Percentiles rank a stretch among this genome's conserved stretches.
Conservation (phyloP, 2,329 filamentous ascomycete species). For the Penicillium olsonii region DNA sequence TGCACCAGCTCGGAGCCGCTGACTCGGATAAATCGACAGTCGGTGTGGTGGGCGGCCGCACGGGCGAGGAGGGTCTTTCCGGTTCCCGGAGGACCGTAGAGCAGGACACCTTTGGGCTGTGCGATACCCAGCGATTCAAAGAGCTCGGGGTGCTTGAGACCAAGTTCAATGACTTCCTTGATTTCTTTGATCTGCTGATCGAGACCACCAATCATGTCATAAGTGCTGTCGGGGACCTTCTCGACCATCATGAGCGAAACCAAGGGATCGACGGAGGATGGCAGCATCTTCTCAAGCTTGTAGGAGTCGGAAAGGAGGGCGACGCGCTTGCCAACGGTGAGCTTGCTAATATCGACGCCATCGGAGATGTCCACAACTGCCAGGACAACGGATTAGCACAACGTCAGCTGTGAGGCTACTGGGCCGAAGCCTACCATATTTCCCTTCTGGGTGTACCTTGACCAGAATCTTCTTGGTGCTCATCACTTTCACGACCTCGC, state of each 20-base stretch:
- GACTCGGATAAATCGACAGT: slow-evolving; percentile 98
- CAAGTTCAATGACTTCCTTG: slow-evolving; percentile 99
- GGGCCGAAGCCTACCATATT: slow-evolving; percentile 75
- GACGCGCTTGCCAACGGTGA: slow-evolving; percentile 96
- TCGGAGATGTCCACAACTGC: slow-evolving; percentile 94
- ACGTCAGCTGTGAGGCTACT: neutral
- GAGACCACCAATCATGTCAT: slow-evolving; percentile 99
- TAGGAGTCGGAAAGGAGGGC: slow-evolving; percentile 96
- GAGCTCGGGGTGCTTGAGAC: slow-evolving; percentile 95
- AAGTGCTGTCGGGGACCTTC: slow-evolving; percentile 98
- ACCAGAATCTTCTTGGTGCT: slow-evolving; percentile 98
- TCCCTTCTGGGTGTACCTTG: slow-evolving; percentile 98
- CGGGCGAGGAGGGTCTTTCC: slow-evolving; percentile 94
- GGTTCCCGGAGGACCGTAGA: slow-evolving; percentile 95
- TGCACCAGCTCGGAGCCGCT: slow-evolving; percentile 92
- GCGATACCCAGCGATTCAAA: slow-evolving; percentile 99
- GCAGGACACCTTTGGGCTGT: slow-evolving; percentile 93
- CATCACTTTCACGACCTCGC: slow-evolving; percentile 99
- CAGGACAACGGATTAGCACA: slow-evolving; percentile 10
- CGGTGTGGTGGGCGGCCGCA: slow-evolving; percentile 96
- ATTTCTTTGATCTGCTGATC: slow-evolving; percentile 99
- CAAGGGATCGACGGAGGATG: slow-evolving; percentile 95
- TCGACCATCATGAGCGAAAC: slow-evolving; percentile 99
- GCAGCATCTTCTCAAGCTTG: slow-evolving; percentile 97
- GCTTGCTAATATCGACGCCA: slow-evolving; percentile 89